Conservation (phyloP, 805 yeast species). For the Zygosaccharomyces bailii region DNA sequence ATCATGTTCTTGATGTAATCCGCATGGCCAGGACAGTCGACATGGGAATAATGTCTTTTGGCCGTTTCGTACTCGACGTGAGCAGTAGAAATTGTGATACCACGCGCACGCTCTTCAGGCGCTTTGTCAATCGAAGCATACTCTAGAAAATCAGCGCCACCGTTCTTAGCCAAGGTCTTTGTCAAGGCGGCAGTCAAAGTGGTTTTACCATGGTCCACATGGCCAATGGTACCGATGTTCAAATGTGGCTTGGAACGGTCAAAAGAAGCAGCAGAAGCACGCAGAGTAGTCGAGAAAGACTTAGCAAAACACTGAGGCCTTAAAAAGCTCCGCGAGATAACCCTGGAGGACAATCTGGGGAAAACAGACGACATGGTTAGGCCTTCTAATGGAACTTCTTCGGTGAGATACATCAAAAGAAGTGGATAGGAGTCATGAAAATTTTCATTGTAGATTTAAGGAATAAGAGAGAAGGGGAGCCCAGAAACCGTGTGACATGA, state of each 20-base stretch:
- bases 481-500: background rate
- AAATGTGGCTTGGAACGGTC: conserved; percentile 96
- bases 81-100: conserved; percentile 97
- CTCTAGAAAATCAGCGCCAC: conserved; percentile 92
- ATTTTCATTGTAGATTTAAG: conserved; percentile 1
- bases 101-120: conserved; percentile 99
- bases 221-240: conserved; percentile 97
- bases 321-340: conserved; percentile 18
- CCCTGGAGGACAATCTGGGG: conserved; percentile 21
- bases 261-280: conserved; percentile 63
- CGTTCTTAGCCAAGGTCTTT: conserved; percentile 80
- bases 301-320: conserved; percentile 10
- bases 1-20: conserved; percentile 99
- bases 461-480: background rate
- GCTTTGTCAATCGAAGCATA: conserved; percentile 93
- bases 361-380: conserved; percentile 20
- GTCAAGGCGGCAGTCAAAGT: conserved; percentile 98
- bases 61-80: conserved; percentile 96
- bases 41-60: conserved; percentile 95
- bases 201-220: conserved; percentile 98
- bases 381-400: background rate
- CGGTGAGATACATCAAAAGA: background rate
- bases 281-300: conserved; percentile 23
- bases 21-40: conserved; percentile 98
- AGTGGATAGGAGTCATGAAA: background rate